A percentile compares a stretch with the other conserved stretches of the same genome.
Evolutionary conservation across 768 basidiomycete species (phyloP).

Genomic region (Lentinula sp.): DNA sequence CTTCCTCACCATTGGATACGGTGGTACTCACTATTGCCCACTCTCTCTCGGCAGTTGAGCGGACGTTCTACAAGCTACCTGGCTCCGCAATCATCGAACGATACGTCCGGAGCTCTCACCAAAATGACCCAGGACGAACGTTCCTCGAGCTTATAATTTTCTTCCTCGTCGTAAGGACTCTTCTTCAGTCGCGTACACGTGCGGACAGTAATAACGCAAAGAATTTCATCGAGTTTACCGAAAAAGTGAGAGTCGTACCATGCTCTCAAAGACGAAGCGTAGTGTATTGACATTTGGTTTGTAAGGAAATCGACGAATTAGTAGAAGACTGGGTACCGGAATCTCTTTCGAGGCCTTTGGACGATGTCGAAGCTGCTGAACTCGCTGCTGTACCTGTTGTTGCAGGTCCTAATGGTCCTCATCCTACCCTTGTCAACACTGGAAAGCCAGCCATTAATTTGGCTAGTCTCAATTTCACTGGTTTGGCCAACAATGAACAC

Average conservation of each 20-base stretch:
- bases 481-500: conserved; percentile 80
- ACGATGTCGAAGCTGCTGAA: conserved; percentile 54
- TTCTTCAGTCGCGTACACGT: conserved; percentile 85
- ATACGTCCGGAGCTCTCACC: conserved; percentile 92
- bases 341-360: conserved; percentile 63
- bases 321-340: conserved; percentile 95
- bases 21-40: conserved; percentile 63
- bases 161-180: conserved; percentile 82
- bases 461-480: conserved; percentile 88
- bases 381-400: conserved; percentile 75
- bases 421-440: conserved; percentile 66
- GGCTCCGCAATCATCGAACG: conserved; percentile 82
- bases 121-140: conserved; percentile 92
- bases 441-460: conserved; percentile 82
- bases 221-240: conserved; percentile 86
- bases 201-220: conserved; percentile 71
- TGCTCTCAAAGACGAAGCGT: not conserved
- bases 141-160: conserved; percentile 85
- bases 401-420: conserved; percentile 74
- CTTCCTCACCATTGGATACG: conserved; percentile 26
- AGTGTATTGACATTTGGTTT: not conserved
- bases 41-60: conserved; percentile 52
- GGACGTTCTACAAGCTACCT: conserved; percentile 68
- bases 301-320: conserved; percentile 91
- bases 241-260: conserved; percentile 58